Evolutionary conservation across 345 rosid species (phyloP).

Genomic region (Geranium brycei): DNA sequence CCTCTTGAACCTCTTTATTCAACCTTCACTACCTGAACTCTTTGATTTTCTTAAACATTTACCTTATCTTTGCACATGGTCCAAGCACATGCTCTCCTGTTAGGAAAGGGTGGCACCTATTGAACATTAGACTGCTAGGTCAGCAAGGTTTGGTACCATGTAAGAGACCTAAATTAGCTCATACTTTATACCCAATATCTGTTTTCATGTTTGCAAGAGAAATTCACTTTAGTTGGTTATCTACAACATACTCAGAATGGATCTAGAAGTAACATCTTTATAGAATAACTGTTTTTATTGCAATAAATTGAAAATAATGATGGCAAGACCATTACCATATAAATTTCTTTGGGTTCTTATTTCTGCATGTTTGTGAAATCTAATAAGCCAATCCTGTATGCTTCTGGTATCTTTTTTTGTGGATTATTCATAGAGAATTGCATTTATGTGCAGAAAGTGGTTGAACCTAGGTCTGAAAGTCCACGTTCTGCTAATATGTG

Average conservation of each 20-base stretch:
- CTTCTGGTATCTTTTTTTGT: background rate
- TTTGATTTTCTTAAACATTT: too few species aligned
- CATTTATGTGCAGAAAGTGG: slow-evolving; percentile 24
- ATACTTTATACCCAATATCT: background rate
- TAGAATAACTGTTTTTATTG: background rate
- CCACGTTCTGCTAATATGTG: slow-evolving; percentile 22
- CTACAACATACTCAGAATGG: background rate
- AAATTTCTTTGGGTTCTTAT: too few species aligned
- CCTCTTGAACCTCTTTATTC: too few species aligned
- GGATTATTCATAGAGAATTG: background rate
- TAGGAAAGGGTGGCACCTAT: background rate
- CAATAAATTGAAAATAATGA: background rate
- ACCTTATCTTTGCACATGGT: too few species aligned
- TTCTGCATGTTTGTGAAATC: background rate
- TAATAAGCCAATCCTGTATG: background rate
- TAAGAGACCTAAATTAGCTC: background rate
- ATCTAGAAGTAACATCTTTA: too few species aligned
- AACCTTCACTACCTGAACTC: too few species aligned
- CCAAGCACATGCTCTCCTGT: too few species aligned
- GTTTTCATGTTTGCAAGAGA: background rate
- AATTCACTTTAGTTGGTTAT: background rate
- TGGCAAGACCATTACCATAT: background rate
- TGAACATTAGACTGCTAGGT: background rate
- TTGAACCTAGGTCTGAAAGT: slow-evolving; percentile 26
- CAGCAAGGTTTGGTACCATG: background rate